Evolutionary conservation across 306 rosid genomes (phyloP).

Genomic region (Malus sieversii): DNA sequence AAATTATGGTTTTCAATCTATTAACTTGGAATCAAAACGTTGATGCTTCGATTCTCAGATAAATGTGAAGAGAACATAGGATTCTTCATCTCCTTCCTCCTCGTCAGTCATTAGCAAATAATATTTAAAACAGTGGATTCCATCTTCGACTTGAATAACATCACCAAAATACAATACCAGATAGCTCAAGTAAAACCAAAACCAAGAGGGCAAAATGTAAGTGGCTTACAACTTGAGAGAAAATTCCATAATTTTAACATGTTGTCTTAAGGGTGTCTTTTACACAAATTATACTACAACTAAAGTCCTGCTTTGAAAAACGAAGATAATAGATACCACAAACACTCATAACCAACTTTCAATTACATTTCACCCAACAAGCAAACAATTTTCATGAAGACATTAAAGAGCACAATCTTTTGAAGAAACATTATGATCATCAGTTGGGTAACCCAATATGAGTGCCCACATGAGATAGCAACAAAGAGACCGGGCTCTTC

Average conservation of each 20-base stretch:
- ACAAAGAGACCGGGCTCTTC: background rate
- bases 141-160: background rate
- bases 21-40: background rate
- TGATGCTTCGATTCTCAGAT: background rate
- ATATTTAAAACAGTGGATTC: background rate
- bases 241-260: background rate
- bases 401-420: background rate
- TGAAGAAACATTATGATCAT: background rate
- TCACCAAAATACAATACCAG: background rate
- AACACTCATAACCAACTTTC: background rate
- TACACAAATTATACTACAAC: background rate
- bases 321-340: background rate
- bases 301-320: background rate
- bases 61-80: background rate
- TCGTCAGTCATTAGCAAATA: background rate
- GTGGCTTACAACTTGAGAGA: background rate
- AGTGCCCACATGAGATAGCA: background rate
- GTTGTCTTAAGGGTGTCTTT: background rate
- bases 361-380: background rate
- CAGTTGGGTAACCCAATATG: background rate
- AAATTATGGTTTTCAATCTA: background rate
- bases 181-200: background rate
- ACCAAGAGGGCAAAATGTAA: background rate
- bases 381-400: background rate
- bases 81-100: background rate